Percentiles rank a stretch among this genome's conserved stretches.
phyloP scores from a whole-genome alignment of 352 stramenopile species.

The Phytophthora megakarya region DNA sequence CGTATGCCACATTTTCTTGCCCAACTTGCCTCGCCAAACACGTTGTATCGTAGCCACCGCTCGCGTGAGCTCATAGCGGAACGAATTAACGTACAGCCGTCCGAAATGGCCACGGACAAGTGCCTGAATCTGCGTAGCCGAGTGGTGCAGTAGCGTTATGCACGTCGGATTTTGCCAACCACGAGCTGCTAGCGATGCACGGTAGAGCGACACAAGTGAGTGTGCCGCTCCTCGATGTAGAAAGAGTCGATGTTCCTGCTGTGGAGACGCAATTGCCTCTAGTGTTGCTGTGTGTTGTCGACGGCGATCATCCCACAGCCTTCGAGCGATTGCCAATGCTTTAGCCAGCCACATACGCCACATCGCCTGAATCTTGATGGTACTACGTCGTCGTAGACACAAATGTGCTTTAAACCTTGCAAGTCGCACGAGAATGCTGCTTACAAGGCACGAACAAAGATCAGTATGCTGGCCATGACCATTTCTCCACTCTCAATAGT shows the following conservation, averaged over 20 bases:
- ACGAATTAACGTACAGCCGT: slow-evolving; percentile 38
- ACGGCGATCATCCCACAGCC: slow-evolving; percentile 42
- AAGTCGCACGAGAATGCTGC: slow-evolving; percentile 60
- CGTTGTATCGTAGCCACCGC: slow-evolving; percentile 55
- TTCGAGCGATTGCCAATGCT: slow-evolving; percentile 44
- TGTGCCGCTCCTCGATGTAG: slow-evolving; percentile 64
- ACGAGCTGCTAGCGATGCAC: slow-evolving; percentile 46
- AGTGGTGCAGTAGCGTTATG: slow-evolving; percentile 46
- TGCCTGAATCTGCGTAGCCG: slow-evolving; percentile 63
- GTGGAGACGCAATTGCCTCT: slow-evolving; percentile 21
- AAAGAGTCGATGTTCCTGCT: slow-evolving; percentile 39
- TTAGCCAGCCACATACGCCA: slow-evolving; percentile 84
- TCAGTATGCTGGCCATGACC: neutral
- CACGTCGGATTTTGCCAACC: slow-evolving; percentile 64
- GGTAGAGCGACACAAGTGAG: slow-evolving; percentile 54
- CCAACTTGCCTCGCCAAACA: slow-evolving; percentile 61
- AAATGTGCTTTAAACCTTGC: slow-evolving; percentile 47
- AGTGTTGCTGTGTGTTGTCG: slow-evolving; percentile 45
- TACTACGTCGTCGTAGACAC: slow-evolving; percentile 40
- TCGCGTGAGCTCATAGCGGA: slow-evolving; percentile 34
- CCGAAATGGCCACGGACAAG: slow-evolving; percentile 57
- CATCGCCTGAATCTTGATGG: slow-evolving; percentile 65
- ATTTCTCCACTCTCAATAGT: neutral
- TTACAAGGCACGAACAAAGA: slow-evolving; percentile 7
- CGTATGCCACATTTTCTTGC: slow-evolving; percentile 61